These are phyloP conservation scores for Leonotis leonurus DNA, from an alignment of 257 asterid genomes.

Conservation along the genomic window DNA sequence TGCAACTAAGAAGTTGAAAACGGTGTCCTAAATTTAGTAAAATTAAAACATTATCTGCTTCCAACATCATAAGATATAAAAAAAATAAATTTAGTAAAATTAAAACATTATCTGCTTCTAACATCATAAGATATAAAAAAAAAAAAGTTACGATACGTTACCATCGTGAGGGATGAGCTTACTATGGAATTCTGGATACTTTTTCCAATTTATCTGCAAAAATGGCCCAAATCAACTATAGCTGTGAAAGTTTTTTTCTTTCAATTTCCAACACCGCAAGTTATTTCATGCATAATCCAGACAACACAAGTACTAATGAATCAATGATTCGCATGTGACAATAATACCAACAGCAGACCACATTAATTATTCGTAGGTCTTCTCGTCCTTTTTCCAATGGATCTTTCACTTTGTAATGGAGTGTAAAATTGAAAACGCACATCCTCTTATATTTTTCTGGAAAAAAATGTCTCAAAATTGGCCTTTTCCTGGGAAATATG, in stretches of 20 bases:
- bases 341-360: background rate
- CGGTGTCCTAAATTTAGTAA: background rate
- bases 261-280: background rate
- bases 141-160: slow-evolving; percentile 13
- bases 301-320: background rate
- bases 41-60: background rate
- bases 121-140: background rate
- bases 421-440: background rate
- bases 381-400: background rate
- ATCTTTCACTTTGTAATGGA: background rate
- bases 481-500: background rate
- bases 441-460: background rate
- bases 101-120: background rate
- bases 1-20: background rate
- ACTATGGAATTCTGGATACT: slow-evolving; percentile 42
- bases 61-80: background rate
- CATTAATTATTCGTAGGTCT: background rate
- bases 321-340: slow-evolving; percentile 1
- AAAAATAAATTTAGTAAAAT: too few relatives aligned
- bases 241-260: background rate
- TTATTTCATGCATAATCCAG: background rate
- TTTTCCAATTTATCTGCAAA: slow-evolving; percentile 49
- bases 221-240: background rate
- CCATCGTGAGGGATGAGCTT: slow-evolving; percentile 15
- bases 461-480: background rate